Conservation (phyloP, 345 rosid genomes). For the Dipteronia dyeriana region DNA sequence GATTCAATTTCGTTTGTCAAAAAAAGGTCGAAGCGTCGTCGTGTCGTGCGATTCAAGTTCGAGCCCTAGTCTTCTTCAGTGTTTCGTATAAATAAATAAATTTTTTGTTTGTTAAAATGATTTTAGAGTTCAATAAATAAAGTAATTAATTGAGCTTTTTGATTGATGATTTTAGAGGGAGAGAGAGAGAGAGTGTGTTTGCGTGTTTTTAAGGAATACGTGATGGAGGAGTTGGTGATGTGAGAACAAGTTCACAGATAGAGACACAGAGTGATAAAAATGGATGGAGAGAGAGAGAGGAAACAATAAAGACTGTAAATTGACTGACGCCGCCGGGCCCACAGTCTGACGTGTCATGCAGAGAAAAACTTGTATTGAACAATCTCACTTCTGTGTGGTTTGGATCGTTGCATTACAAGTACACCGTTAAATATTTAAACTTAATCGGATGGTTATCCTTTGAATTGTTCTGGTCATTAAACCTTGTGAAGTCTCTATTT, state of each 20-base stretch:
- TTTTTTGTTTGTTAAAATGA: background rate
- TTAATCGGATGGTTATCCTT: too few species aligned
- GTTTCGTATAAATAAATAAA: background rate
- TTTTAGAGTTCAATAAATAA: background rate
- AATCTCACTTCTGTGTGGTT: too few species aligned
- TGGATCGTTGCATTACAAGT: too few species aligned
- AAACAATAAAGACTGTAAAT: constrained; percentile 12
- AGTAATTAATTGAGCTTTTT: background rate
- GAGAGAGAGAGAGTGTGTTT: background rate
- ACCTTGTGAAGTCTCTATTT: too few species aligned
- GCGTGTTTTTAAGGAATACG: background rate
- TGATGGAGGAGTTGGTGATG: background rate
- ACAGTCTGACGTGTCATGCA: constrained; percentile 24
- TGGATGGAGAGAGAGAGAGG: background rate
- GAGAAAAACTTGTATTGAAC: too few species aligned
- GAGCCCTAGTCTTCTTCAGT: constrained; percentile 4
- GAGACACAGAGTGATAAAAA: background rate
- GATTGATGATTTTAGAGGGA: constrained; percentile 2
- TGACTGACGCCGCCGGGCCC: constrained; percentile 42
- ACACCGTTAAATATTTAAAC: too few species aligned
- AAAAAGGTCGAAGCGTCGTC: background rate
- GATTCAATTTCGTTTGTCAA: background rate
- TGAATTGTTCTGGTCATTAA: too few species aligned
- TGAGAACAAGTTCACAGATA: background rate
- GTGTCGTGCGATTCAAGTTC: background rate